Conservation (phyloP, 306 rosid genomes). For the Abrus pulchellus region DNA sequence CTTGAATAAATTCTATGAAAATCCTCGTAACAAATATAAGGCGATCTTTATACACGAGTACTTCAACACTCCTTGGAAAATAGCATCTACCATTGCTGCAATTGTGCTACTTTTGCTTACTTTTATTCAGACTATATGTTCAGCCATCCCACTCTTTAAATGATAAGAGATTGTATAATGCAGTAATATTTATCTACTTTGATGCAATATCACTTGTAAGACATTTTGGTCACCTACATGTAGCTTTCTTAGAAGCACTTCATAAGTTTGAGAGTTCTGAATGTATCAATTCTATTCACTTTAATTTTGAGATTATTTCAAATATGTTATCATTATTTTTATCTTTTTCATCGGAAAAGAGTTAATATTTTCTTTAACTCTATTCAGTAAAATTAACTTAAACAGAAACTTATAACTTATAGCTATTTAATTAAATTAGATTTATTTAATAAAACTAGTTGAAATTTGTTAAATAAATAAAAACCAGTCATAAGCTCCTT, state of each 20-base stretch:
- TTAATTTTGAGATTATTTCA: no score
- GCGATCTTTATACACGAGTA: conserved; percentile 23
- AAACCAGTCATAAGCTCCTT: no score
- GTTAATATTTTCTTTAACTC: no score
- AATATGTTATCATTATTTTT: no score
- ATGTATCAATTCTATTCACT: no score
- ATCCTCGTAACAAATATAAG: neutral
- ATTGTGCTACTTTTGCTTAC: conserved; percentile 35
- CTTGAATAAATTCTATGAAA: neutral
- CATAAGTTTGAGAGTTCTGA: no score
- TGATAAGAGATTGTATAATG: neutral
- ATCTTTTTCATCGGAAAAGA: no score
- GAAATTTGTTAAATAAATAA: no score
- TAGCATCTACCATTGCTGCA: conserved; percentile 22
- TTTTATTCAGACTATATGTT: neutral
- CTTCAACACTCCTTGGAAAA: conserved; percentile 44
- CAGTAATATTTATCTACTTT: neutral
- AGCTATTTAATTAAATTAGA: no score
- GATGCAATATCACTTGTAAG: neutral
- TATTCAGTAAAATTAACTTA: neutral
- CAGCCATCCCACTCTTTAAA: neutral
- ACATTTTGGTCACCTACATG: neutral
- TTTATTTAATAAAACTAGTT: no score
- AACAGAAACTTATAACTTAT: no score
- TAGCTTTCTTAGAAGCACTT: no score